phyloP scores from a whole-genome alignment of 768 basidiomycete genomes.

The Astraeus odoratus region DNA sequence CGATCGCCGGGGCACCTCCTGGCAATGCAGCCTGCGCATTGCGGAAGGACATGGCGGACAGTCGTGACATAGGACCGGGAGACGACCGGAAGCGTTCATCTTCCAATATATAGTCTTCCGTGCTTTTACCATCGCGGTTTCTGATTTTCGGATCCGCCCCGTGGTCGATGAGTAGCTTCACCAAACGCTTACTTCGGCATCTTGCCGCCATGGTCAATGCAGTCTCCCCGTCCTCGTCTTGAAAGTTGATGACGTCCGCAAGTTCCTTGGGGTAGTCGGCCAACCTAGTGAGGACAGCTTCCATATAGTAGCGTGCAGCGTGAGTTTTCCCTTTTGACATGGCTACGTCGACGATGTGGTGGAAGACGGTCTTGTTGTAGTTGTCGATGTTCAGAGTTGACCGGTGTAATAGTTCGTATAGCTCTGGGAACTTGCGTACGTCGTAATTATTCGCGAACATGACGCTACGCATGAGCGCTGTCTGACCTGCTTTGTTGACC shows the following conservation, averaged over 20 bases:
- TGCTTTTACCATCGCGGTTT: conserved; percentile 92
- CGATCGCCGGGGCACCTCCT: conserved; percentile 38
- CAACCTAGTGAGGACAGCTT: conserved; percentile 82
- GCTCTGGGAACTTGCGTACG: conserved; percentile 95
- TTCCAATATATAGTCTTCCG: conserved; percentile 98
- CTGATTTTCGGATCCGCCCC: conserved; percentile 93
- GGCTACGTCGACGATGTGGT: conserved; percentile 95
- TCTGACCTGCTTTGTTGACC: conserved; percentile 95
- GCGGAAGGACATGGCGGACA: conserved; percentile 63
- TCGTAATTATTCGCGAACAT: conserved; percentile 99
- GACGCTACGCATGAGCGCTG: conserved; percentile 95
- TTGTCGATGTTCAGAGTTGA: conserved; percentile 99
- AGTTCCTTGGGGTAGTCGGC: conserved; percentile 93
- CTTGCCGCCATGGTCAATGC: conserved; percentile 94
- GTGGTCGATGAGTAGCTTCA: conserved; percentile 92
- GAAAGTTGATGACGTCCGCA: conserved; percentile 97
- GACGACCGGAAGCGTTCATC: conserved; percentile 96
- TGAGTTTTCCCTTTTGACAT: conserved; percentile 98
- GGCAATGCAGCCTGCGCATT: conserved; percentile 51
- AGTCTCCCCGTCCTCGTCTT: conserved; percentile 98
- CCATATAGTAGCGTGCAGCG: conserved; percentile 98
- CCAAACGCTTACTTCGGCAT: conserved; percentile 90
- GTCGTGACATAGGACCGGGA: conserved; percentile 68
- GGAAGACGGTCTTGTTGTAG: conserved; percentile 94
- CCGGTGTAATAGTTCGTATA: conserved; percentile 95